Conservation (phyloP, 305 asterid species). For the Fraxinus paxiana region DNA sequence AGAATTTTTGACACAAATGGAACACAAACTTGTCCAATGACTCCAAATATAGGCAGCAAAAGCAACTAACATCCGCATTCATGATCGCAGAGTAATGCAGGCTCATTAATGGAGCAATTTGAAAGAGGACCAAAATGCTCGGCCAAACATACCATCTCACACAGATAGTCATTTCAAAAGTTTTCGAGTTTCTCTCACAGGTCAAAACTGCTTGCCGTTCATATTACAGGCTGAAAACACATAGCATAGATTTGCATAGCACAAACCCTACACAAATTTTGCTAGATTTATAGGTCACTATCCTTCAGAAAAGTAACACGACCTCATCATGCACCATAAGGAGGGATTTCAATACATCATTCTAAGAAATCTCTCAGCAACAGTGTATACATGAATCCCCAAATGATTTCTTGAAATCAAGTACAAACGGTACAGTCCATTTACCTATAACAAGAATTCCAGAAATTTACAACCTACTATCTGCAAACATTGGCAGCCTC, state of each 20-base stretch:
- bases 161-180: not conserved
- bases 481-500: constrained; percentile 30
- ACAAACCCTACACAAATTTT: not conserved
- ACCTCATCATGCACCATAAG: constrained; percentile 13
- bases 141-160: not conserved
- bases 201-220: not conserved
- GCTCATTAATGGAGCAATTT: not conserved
- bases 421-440: constrained; percentile 11
- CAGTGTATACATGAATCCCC: constrained; percentile 15
- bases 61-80: not conserved
- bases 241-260: not conserved
- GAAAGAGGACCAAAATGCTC: not conserved
- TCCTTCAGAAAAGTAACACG: constrained; percentile 4
- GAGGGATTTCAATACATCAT: constrained; percentile 23
- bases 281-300: not conserved
- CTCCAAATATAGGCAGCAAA: not conserved
- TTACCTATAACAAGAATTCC: constrained; percentile 25
- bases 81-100: not conserved
- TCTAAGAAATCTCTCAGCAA: constrained; percentile 6
- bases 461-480: constrained; percentile 37
- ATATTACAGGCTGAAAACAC: constrained; percentile 1
- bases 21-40: not conserved
- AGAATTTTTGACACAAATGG: not conserved
- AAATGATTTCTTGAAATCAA: constrained; percentile 21
- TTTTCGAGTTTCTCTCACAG: not conserved